Evolutionary conservation across 2,329 filamentous ascomycete genomes (phyloP).

Genomic region (Aspergillus sp.): DNA sequence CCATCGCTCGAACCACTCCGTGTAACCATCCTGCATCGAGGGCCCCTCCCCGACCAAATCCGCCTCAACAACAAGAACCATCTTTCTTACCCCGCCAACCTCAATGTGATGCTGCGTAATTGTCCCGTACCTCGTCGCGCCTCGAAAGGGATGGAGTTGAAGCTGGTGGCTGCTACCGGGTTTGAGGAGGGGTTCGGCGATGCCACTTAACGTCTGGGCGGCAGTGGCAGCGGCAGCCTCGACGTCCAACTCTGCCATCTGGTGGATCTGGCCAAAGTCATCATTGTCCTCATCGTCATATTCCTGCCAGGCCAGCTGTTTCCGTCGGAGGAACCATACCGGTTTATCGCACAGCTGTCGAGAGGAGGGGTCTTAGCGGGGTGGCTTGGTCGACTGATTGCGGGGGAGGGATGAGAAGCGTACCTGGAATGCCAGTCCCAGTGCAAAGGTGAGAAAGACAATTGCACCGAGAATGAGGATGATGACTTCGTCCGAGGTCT

Average conservation of each 20-base stretch:
- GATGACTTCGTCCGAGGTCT: not conserved
- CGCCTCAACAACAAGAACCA: slow-evolving; percentile 10
- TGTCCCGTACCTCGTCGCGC: slow-evolving; percentile 3
- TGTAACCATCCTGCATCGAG: slow-evolving; percentile 5
- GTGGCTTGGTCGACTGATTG: not conserved
- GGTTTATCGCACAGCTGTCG: not conserved
- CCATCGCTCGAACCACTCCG: slow-evolving; percentile 16
- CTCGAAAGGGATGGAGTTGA: not conserved
- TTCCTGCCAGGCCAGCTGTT: not conserved
- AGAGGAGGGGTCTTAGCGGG: not conserved
- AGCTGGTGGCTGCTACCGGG: not conserved
- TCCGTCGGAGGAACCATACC: not conserved
- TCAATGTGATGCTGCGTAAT: slow-evolving; percentile 5
- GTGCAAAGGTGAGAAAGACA: slow-evolving; percentile 1
- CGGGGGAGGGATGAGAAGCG: too few species aligned
- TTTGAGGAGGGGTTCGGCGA: not conserved
- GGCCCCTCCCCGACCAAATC: not conserved
- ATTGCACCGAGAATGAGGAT: slow-evolving; percentile 1
- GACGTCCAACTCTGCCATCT: not conserved
- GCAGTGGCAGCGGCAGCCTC: not conserved
- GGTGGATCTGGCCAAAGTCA: not conserved
- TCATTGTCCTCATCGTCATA: not conserved
- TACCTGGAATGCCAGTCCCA: slow-evolving; percentile 1
- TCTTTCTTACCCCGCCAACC: slow-evolving; percentile 1
- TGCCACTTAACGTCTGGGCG: not conserved